phyloP scores from a whole-genome alignment of 768 basidiomycete species.

The Phaeolepiota aurea region DNA sequence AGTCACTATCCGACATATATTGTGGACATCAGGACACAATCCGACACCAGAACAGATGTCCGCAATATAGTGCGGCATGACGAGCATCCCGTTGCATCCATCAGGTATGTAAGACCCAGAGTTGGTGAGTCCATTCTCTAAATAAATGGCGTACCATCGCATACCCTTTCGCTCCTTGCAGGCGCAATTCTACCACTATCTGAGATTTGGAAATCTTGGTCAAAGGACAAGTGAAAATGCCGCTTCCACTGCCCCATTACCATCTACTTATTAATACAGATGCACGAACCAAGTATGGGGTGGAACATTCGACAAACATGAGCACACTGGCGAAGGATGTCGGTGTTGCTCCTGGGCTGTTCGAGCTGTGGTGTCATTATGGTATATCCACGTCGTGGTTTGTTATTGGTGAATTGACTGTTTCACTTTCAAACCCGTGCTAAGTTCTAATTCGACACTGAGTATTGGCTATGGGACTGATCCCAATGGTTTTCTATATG shows the following conservation, averaged over 20 bases:
- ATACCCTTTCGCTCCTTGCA: conserved; percentile 9
- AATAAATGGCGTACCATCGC: conserved; percentile 2
- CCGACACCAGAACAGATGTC: conserved; percentile 30
- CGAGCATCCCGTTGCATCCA: conserved; percentile 41
- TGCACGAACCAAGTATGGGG: conserved; percentile 51
- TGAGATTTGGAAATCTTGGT: conserved; percentile 49
- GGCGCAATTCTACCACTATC: conserved; percentile 53
- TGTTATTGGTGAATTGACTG: conserved; percentile 54
- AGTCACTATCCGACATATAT: too few relatives aligned
- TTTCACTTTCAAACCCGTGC: too few relatives aligned
- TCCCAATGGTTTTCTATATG: too few relatives aligned
- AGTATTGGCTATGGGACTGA: too few relatives aligned
- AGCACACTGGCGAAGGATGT: conserved; percentile 50
- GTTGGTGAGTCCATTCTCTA: too few relatives aligned
- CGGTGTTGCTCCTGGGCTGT: conserved; percentile 41
- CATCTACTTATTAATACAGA: conserved; percentile 42
- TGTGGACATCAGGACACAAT: too few relatives aligned
- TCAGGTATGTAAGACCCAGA: conserved; percentile 50
- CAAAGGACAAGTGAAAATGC: conserved; percentile 30
- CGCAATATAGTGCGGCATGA: conserved; percentile 32
- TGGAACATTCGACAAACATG: conserved; percentile 50
- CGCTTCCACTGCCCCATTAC: conserved; percentile 39
- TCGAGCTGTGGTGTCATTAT: conserved; percentile 36
- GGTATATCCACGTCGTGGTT: conserved; percentile 40
- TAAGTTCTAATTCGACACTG: too few relatives aligned